Evolutionary conservation across 1,284 basidiomycete species (phyloP).

Genomic region (Farysia itapuensis): DNA sequence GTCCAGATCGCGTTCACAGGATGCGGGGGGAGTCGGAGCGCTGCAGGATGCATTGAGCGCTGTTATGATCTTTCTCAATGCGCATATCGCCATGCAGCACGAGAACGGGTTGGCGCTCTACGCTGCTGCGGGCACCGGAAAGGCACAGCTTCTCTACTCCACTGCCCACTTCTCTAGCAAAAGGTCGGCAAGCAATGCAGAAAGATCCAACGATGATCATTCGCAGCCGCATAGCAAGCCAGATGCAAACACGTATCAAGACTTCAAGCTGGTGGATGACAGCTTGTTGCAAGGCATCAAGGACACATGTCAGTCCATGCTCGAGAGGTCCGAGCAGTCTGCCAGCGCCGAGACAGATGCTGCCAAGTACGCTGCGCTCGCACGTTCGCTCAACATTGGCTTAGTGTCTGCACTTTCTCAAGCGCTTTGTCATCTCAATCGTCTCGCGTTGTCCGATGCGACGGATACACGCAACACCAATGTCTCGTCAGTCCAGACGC

Average conservation of each 20-base stretch:
- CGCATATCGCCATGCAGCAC: constrained; percentile 84
- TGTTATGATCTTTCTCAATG: constrained; percentile 85
- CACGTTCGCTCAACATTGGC: constrained; percentile 27
- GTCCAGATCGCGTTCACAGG: constrained; percentile 3
- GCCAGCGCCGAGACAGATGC: constrained; percentile 10
- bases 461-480: constrained; percentile 14
- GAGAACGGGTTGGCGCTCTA: constrained; percentile 91
- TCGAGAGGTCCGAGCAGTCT: constrained; percentile 16
- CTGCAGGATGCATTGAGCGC: constrained; percentile 55
- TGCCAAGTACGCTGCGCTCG: constrained; percentile 12
- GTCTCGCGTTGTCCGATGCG: constrained; percentile 20
- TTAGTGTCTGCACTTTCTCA: constrained; percentile 40
- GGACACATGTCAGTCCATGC: constrained; percentile 21
- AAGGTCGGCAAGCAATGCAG: constrained; percentile 4
- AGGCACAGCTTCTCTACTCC: constrained; percentile 35
- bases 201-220: not conserved
- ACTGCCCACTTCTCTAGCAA: constrained; percentile 31
- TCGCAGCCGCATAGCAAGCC: constrained; percentile 8
- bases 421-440: constrained; percentile 40
- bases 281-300: constrained; percentile 41
- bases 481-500: constrained; percentile 14
- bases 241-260: constrained; percentile 53
- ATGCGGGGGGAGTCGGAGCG: constrained; percentile 3
- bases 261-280: constrained; percentile 51
- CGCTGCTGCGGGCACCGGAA: constrained; percentile 67